Percentiles rank a stretch among this genome's conserved stretches.
Conservation (phyloP, 2,329 filamentous ascomycete species). For the Talaromyces sp. region DNA sequence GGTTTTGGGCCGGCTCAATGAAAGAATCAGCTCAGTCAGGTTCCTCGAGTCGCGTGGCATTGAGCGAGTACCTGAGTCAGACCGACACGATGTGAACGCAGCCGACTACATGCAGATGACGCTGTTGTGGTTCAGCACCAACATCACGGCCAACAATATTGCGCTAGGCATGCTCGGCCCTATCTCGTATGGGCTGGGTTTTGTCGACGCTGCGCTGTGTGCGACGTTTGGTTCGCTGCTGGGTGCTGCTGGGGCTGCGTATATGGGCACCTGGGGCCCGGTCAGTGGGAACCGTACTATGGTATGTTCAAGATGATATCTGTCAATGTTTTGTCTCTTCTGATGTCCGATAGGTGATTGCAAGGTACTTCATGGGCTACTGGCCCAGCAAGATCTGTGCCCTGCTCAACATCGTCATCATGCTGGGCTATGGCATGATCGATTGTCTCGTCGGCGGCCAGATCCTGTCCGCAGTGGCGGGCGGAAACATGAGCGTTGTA, state of each 20-base stretch:
- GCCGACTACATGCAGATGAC: slow-evolving; percentile 20
- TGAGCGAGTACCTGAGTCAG: slow-evolving; percentile 11
- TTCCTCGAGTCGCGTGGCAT: slow-evolving; percentile 13
- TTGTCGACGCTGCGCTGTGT: slow-evolving; percentile 35
- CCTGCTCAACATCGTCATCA: slow-evolving; percentile 38
- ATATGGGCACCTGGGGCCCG: slow-evolving; percentile 40
- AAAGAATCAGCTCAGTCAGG: slow-evolving; percentile 7
- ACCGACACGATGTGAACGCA: slow-evolving; percentile 12
- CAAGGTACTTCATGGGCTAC: slow-evolving; percentile 41
- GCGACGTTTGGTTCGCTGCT: slow-evolving; percentile 33
- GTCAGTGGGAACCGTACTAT: slow-evolving; percentile 39
- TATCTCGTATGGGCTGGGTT: slow-evolving; percentile 33
- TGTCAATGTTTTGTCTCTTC: neutral
- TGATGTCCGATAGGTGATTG: slow-evolving; percentile 27
- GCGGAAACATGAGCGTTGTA: slow-evolving; percentile 32
- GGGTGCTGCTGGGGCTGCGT: slow-evolving; percentile 31
- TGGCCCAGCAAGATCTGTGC: slow-evolving; percentile 37
- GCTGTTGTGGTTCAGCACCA: slow-evolving; percentile 35
- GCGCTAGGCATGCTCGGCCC: slow-evolving; percentile 39
- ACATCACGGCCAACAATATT: slow-evolving; percentile 37
- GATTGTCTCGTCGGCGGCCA: slow-evolving; percentile 40
- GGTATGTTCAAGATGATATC: slow-evolving; percentile 19
- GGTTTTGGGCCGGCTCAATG: slow-evolving; percentile 5
- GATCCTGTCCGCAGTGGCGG: slow-evolving; percentile 38
- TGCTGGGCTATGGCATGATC: slow-evolving; percentile 40